Conservation (phyloP, 2,329 filamentous ascomycete species). For the Mycosphaerella sp. region DNA sequence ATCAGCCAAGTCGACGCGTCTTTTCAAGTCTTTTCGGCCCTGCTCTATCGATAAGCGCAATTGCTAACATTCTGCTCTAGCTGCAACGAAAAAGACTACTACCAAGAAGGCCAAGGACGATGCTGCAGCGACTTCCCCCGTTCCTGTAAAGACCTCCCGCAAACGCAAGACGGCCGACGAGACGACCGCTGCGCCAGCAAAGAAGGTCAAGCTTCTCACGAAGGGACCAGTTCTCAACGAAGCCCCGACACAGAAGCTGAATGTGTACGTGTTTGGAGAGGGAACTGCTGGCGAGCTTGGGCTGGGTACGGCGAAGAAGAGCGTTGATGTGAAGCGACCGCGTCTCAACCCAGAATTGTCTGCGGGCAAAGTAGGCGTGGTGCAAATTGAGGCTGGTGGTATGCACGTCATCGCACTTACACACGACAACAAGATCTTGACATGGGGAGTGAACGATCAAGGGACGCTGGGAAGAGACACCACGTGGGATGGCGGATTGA, state of each 20-base stretch:
- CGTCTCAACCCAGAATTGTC: slow-evolving; percentile 59
- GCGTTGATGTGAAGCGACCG: slow-evolving; percentile 67
- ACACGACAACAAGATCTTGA: slow-evolving; percentile 71
- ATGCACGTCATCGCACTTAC: slow-evolving; percentile 77
- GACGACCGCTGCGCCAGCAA: slow-evolving; percentile 26
- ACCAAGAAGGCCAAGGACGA: slow-evolving; percentile 15
- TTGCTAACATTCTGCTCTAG: slow-evolving; percentile 22
- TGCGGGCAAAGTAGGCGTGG: slow-evolving; percentile 55
- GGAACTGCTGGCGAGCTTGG: slow-evolving; percentile 77
- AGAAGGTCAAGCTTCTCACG: slow-evolving; percentile 28
- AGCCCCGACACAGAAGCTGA: slow-evolving; percentile 56
- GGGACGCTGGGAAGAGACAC: slow-evolving; percentile 73
- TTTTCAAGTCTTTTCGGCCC: slow-evolving; percentile 6
- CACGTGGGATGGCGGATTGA: slow-evolving; percentile 57
- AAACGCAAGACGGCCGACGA: slow-evolving; percentile 28
- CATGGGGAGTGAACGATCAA: slow-evolving; percentile 84
- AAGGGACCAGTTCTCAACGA: slow-evolving; percentile 52
- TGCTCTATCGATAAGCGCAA: slow-evolving; percentile 14
- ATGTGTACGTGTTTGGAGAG: slow-evolving; percentile 75
- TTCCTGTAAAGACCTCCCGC: slow-evolving; percentile 17
- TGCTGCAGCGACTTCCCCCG: slow-evolving; percentile 7
- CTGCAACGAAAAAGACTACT: slow-evolving; percentile 22
- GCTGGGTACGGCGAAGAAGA: slow-evolving; percentile 59
- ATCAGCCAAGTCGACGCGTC: slow-evolving; percentile 12
- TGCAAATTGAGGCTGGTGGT: slow-evolving; percentile 69